phyloP scores from a whole-genome alignment of 2,329 filamentous ascomycete species.

The Penicillium sclerotigenum region DNA sequence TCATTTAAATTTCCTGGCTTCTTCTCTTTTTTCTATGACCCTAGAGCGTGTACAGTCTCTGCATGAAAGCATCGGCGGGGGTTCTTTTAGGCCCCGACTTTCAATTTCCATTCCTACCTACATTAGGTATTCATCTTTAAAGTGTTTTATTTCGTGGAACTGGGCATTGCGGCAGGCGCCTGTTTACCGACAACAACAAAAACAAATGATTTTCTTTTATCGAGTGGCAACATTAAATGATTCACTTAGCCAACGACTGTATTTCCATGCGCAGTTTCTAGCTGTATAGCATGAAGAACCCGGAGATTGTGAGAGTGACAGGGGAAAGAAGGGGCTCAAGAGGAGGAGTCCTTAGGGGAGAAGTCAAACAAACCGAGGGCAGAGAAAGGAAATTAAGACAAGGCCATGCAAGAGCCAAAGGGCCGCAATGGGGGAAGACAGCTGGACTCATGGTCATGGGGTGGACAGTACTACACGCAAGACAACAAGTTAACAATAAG shows the following conservation, averaged over 20 bases:
- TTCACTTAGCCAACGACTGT: not conserved
- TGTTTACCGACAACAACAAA: not conserved
- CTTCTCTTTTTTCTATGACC: constrained; percentile 17
- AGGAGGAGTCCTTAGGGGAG: no score
- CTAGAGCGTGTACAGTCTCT: constrained; percentile 40
- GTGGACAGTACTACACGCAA: accelerated
- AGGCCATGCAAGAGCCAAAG: not conserved
- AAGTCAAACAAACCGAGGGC: not conserved
- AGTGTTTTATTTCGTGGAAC: not conserved
- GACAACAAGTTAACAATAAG: no score
- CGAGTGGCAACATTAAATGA: not conserved
- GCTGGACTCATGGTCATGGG: accelerated
- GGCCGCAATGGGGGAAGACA: no score
- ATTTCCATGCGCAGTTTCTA: not conserved
- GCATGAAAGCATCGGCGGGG: constrained; percentile 37
- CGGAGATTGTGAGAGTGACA: not conserved
- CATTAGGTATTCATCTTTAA: constrained; percentile 11
- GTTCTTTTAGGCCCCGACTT: constrained; percentile 26
- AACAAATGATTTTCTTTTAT: not conserved
- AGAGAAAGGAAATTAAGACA: not conserved
- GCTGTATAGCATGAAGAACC: not conserved
- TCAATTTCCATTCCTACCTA: constrained; percentile 13
- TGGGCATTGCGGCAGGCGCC: constrained; percentile 8
- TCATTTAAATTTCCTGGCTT: constrained; percentile 26
- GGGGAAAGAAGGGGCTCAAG: no score